Conservation (phyloP, 2,329 filamentous ascomycete species). For the Gyromitra esculenta region DNA sequence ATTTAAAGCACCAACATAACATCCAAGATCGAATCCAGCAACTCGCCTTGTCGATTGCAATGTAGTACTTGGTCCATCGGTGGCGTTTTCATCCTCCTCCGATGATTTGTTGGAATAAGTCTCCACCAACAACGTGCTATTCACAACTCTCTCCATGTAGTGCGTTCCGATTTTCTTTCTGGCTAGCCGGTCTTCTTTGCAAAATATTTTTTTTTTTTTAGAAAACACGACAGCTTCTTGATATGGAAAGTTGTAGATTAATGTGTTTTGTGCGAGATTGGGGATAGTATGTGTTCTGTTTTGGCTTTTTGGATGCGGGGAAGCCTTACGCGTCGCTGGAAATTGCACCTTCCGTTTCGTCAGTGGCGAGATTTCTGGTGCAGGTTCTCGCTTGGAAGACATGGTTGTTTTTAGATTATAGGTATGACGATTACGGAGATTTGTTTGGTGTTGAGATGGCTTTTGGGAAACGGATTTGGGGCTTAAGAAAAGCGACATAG, state of each 20-base stretch:
- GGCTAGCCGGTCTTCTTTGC: conserved; percentile 84
- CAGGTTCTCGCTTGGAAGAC: neutral
- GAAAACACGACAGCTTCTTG: conserved; percentile 73
- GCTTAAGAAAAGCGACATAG: conserved; percentile 21
- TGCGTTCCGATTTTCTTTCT: conserved; percentile 78
- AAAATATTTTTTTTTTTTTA: conserved; percentile 73
- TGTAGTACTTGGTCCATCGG: conserved; percentile 18
- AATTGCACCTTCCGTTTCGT: conserved; percentile 58
- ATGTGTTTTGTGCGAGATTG: neutral
- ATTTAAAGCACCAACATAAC: conserved; percentile 38
- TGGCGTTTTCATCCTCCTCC: conserved; percentile 55
- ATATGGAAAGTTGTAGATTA: conserved; percentile 18
- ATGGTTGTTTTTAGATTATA: neutral
- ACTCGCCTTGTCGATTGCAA: conserved; percentile 62
- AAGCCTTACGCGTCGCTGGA: conserved; percentile 58
- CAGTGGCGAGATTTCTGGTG: conserved; percentile 56
- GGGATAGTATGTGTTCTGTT: neutral
- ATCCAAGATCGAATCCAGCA: conserved; percentile 75
- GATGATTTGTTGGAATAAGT: conserved; percentile 68
- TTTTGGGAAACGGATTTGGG: conserved; percentile 3
- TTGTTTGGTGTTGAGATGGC: neutral
- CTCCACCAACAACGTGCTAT: conserved; percentile 77
- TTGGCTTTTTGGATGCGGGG: neutral
- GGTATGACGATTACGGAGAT: neutral
- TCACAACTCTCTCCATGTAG: conserved; percentile 73